Base-by-base conservation (phyloP, 1,284 basidiomycete genomes). In the Heterobasidion parviporum region DNA sequence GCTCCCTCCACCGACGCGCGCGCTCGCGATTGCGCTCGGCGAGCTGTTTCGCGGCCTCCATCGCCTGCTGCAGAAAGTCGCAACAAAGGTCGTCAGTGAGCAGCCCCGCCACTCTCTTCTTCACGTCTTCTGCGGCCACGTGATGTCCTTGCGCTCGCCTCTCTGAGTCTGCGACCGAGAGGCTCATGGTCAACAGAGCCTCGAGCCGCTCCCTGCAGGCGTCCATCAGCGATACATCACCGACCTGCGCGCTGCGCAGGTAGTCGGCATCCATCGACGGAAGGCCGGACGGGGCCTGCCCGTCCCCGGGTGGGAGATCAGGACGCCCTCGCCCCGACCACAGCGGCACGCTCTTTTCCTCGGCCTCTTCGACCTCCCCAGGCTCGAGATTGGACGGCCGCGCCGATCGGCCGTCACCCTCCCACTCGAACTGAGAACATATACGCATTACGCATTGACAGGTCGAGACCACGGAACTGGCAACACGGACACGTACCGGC, bases 61-160 rank as follows among this genome's bases (percentile, higher is more conserved):
- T 47, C 8, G 53, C 44, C 26, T 34, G 20, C 12, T n/a, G 41
- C 12, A 48, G 36, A 33, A 54, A 54, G n/a, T 54, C 45, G n/a
- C 34, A 45, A 18, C 44, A 47, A 12, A 32, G 46, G 6, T 54
- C 53, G 45, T 54, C 53, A 36, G 53, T 54, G 46, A 54, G 45
- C 8, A 20, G 10, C 45, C 35, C 35, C 34, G 43, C 44, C 5
- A 36, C 34, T 26, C 36, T 47, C n/a, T 44, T 41, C 36, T 18
- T 18, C 50, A 36, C 36, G 16, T 15, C 20, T 15, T 38, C 50
- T n/a, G n/a, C 16, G 38, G 38, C 38, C 38, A 12, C 12, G 32
- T 34, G 3, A 18, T 14, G 16, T 36, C 14, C 14, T 18, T 36
- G 14, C n/a, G 18, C n/a, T 32, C 20, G 35, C 50, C 50, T 36